These are phyloP conservation scores for Alopecurus myosuroides DNA, from an alignment of 176 grass and related monocot genomes.

Conservation along the genomic window DNA sequence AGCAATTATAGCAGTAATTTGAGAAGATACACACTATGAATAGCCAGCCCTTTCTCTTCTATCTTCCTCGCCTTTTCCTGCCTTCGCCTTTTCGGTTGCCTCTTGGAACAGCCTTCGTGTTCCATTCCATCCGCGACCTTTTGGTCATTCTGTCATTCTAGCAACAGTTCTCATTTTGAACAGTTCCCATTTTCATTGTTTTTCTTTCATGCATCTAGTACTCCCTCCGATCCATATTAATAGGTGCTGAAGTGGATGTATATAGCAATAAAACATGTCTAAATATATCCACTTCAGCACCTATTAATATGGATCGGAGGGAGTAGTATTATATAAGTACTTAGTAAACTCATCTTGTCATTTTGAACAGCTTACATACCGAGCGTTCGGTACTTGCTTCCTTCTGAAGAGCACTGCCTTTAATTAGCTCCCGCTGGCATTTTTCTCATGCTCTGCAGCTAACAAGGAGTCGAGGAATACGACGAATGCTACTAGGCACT, in stretches of 20 bases:
- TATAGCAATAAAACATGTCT: too few species aligned
- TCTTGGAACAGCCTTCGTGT: neutral
- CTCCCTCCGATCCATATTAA: too few species aligned
- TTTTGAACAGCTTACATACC: too few species aligned
- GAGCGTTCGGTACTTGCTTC: neutral
- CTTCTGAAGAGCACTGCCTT: neutral
- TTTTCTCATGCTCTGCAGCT: neutral
- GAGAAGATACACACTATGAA: conserved; percentile 11
- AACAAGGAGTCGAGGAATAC: neutral
- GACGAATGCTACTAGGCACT: neutral
- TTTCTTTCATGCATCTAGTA: neutral
- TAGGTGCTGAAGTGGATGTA: too few species aligned
- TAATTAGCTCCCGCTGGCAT: neutral
- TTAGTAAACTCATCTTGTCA: too few species aligned
- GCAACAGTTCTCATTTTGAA: neutral
- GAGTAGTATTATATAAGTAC: too few species aligned
- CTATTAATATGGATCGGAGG: too few species aligned
- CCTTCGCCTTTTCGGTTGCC: neutral
- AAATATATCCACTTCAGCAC: too few species aligned
- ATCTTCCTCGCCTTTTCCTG: neutral
- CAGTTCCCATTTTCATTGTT: neutral
- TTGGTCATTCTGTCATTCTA: neutral
- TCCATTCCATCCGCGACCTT: conserved; percentile 5
- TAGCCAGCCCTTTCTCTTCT: neutral
- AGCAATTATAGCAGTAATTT: conserved; percentile 28